phyloP scores from a whole-genome alignment of 306 rosid genomes.

The Malus fusca region DNA sequence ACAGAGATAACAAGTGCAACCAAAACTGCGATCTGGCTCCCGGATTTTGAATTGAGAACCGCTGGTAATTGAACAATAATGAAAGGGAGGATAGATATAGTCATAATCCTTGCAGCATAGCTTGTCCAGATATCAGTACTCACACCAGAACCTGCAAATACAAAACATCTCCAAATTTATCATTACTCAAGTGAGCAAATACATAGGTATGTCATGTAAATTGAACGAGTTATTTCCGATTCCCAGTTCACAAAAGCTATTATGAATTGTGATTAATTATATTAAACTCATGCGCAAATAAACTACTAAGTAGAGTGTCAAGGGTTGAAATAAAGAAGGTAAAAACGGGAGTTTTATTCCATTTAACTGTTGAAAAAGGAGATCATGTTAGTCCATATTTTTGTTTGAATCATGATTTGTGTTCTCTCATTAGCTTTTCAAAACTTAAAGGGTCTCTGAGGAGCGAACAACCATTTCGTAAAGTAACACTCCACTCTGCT shows the following conservation, averaged over 20 bases:
- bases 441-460: neutral
- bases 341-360: too few relatives aligned
- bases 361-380: neutral
- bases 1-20: conserved; percentile 60
- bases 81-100: conserved; percentile 68
- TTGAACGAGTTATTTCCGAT: too few relatives aligned
- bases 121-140: conserved; percentile 97
- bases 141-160: conserved; percentile 79
- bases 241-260: too few relatives aligned
- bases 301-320: too few relatives aligned
- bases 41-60: conserved; percentile 53
- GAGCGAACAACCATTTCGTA: neutral
- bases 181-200: neutral
- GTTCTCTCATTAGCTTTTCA: neutral
- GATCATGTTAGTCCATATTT: neutral
- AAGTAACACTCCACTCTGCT: neutral
- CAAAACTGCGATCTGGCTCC: conserved; percentile 64
- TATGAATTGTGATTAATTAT: too few relatives aligned
- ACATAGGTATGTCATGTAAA: too few relatives aligned
- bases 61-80: conserved; percentile 75
- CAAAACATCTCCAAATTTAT: neutral
- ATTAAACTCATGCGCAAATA: too few relatives aligned
- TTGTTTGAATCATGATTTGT: neutral
- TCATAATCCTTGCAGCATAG: conserved; percentile 82
- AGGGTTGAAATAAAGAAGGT: too few relatives aligned